A percentile compares a stretch with the other conserved stretches of the same genome.
These are phyloP conservation scores for Henckelia pumila DNA, from an alignment of 257 asterid species.

Conservation along the genomic window DNA sequence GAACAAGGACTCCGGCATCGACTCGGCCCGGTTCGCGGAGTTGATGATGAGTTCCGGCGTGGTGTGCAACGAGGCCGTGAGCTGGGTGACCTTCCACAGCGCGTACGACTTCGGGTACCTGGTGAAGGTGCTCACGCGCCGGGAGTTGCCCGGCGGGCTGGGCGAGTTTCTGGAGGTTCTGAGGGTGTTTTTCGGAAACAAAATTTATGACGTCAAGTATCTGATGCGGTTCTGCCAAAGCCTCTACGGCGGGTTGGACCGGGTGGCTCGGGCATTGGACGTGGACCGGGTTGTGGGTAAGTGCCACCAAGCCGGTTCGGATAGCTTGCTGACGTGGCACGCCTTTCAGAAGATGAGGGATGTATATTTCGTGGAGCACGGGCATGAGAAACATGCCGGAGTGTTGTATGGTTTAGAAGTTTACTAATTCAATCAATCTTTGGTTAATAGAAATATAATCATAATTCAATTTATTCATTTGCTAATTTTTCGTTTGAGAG, in stretches of 20 bases:
- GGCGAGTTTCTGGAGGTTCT: slow-evolving; percentile 40
- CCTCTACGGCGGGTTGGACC: slow-evolving; percentile 67
- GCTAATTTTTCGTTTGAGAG: too few relatives aligned
- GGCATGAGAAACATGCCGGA: slow-evolving; percentile 60
- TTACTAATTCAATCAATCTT: slow-evolving; percentile 19
- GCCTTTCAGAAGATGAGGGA: slow-evolving; percentile 62
- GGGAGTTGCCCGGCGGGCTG: slow-evolving; percentile 46
- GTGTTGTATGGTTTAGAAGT: slow-evolving; percentile 66
- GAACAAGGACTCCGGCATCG: slow-evolving; percentile 46
- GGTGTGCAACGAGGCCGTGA: slow-evolving; percentile 49
- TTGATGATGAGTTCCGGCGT: slow-evolving; percentile 61
- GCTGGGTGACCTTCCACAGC: slow-evolving; percentile 81
- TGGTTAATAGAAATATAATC: slow-evolving; percentile 20
- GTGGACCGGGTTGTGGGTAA: slow-evolving; percentile 72
- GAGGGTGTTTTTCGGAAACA: slow-evolving; percentile 47
- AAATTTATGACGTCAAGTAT: slow-evolving; percentile 63
- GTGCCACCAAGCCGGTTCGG: slow-evolving; percentile 79
- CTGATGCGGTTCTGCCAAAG: slow-evolving; percentile 54
- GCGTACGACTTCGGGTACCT: slow-evolving; percentile 73
- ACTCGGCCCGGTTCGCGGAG: slow-evolving; percentile 54
- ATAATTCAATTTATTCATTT: slow-evolving; percentile 7
- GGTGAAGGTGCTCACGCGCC: slow-evolving; percentile 59
- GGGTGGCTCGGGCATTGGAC: slow-evolving; percentile 49
- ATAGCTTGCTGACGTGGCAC: slow-evolving; percentile 76
- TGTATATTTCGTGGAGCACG: slow-evolving; percentile 44